Evolutionary conservation across 208 protist species (phyloP), one percentile per base, ranked within the genome.

Genomic region (Trypanosoma rangeli): DNA sequence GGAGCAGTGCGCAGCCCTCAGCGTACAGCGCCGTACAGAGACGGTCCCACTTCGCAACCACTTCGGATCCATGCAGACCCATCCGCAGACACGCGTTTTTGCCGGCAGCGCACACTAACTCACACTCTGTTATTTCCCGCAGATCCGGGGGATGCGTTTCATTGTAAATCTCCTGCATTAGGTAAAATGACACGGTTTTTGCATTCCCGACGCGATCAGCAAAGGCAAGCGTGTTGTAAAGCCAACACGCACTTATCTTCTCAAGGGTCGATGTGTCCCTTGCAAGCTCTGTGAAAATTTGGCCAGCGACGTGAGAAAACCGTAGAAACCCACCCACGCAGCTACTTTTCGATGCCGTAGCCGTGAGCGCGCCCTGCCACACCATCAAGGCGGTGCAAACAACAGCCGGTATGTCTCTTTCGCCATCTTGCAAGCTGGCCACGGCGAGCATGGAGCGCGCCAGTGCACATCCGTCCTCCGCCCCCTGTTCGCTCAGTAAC

Each of bases 161-260:
- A 26, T 50, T 61, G 24, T 20, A 46, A 54, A 65, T 18, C 49
- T 70, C 63, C 7, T 56, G 48, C 8, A 76, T 26, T 16, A 76
- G 35, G 55, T 70, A 76, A 35, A 53, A 64, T 31, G 63, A 53
- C 29, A 76, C 64, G 1, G 46, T 22, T 35, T 66, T 24, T 28
- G n/a, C 65, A 2, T 42, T n/a, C 44, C 57, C 58, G 20, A 22
- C 39, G 22, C 64, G 54, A 24, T 70, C 39, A n/a, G 71, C 62
- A 52, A 70, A 69, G 44, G 48, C 44, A 33, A 76, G 62, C 2
- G 52, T 52, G 42, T 76, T 70, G 71, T 76, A 76, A 1, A 76
- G 42, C 71, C 71, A 76, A 59, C 64, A 76, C 46, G 31, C 57
- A 50, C 57, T 59, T 18, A 69, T 24, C 15, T 37, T 44, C 7